Conservation (phyloP, 2,329 filamentous ascomycete genomes). For the Pseudogymnoascus sp. region DNA sequence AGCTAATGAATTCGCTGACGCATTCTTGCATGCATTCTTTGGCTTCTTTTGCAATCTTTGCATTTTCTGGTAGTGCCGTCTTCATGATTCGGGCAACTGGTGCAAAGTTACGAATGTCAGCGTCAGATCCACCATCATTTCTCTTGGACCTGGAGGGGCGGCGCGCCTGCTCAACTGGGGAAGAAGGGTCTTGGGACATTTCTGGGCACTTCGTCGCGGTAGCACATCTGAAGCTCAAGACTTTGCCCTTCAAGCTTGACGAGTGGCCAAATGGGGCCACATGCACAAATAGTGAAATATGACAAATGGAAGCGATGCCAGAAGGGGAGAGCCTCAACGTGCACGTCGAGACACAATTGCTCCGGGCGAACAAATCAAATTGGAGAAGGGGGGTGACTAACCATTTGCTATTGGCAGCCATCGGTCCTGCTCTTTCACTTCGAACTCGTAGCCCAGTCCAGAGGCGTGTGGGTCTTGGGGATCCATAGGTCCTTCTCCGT, state of each 20-base stretch:
- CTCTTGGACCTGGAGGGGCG: slow-evolving; percentile 35
- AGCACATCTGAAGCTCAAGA: slow-evolving; percentile 18
- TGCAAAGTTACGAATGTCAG: slow-evolving; percentile 90
- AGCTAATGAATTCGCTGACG: slow-evolving; percentile 99
- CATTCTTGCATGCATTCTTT: slow-evolving; percentile 99
- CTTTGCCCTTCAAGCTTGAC: slow-evolving; percentile 25
- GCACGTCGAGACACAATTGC: slow-evolving; percentile 19
- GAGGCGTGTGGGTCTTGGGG: slow-evolving; percentile 67
- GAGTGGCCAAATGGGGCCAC: slow-evolving; percentile 26
- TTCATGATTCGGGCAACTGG: slow-evolving; percentile 99
- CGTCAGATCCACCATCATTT: slow-evolving; percentile 46
- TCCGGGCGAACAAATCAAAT: slow-evolving; percentile 43
- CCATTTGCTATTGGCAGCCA: slow-evolving; percentile 99
- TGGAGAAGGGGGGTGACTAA: slow-evolving; percentile 51
- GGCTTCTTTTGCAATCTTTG: slow-evolving; percentile 97
- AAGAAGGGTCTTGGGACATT: slow-evolving; percentile 54
- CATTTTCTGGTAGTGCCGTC: slow-evolving; percentile 90
- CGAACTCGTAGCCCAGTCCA: slow-evolving; percentile 81
- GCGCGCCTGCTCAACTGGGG: slow-evolving; percentile 40
- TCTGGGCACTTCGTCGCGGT: slow-evolving; percentile 24
- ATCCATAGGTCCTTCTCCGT: slow-evolving; percentile 85
- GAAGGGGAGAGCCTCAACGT: slow-evolving; percentile 29
- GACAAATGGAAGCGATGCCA: slow-evolving; percentile 42
- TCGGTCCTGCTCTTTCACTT: slow-evolving; percentile 98
- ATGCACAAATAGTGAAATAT: slow-evolving; percentile 35